Percentiles rank a stretch among this genome's conserved stretches.
Conservation (phyloP, 2,329 filamentous ascomycete genomes). For the Arthrinium phaeospermum region DNA sequence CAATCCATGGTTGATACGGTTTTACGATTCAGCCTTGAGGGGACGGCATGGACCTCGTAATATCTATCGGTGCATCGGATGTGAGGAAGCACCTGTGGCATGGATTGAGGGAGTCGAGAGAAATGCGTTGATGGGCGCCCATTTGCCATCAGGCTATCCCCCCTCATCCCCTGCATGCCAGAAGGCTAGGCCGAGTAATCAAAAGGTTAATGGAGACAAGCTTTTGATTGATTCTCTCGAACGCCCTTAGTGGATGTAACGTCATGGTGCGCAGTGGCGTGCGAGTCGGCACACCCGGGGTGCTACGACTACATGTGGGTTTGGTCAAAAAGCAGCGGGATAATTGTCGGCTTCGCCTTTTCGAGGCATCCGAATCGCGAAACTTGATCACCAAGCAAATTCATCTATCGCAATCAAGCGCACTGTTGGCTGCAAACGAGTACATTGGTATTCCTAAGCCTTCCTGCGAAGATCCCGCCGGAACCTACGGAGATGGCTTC, state of each 20-base stretch:
- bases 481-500: background rate
- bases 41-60: background rate
- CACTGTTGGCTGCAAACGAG: background rate
- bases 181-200: background rate
- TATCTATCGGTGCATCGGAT: background rate
- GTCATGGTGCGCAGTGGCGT: background rate
- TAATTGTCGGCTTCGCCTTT: constrained; percentile 11
- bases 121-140: background rate
- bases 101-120: background rate
- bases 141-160: background rate
- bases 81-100: background rate
- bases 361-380: constrained; percentile 9
- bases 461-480: background rate
- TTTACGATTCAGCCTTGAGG: background rate
- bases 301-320: background rate
- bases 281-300: background rate
- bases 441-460: background rate
- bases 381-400: background rate
- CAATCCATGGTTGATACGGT: background rate
- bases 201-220: constrained; percentile 11
- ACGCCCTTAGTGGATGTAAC: background rate
- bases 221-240: constrained; percentile 1
- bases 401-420: background rate
- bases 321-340: background rate
- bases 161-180: background rate